A percentile compares a stretch with the other conserved stretches of the same genome.
Evolutionary conservation across 495 filamentous ascomycete genomes (phyloP).

Genomic region (Clavariopsis aquatica): DNA sequence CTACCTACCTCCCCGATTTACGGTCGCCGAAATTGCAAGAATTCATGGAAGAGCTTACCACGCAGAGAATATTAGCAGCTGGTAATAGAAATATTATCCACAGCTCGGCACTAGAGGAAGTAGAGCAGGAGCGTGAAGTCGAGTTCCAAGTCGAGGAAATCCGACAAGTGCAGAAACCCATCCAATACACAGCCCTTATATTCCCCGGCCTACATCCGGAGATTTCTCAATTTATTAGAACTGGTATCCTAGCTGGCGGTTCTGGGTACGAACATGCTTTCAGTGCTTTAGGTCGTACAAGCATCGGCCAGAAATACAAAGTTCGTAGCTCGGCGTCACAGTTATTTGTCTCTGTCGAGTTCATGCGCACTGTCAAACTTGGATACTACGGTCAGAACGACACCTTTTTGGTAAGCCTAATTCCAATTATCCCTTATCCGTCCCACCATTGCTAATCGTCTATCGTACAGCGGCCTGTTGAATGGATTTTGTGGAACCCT

Average conservation of each 20-base stretch:
- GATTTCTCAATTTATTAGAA: slow-evolving; percentile 47
- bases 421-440: background rate
- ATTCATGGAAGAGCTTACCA: slow-evolving; percentile 40
- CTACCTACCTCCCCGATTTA: background rate
- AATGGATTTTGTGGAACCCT: slow-evolving; percentile 54
- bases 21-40: slow-evolving; percentile 6
- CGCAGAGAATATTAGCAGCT: slow-evolving; percentile 32
- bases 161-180: slow-evolving; percentile 50
- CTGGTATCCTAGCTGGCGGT: slow-evolving; percentile 33
- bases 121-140: slow-evolving; percentile 56
- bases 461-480: slow-evolving; percentile 45
- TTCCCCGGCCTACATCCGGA: slow-evolving; percentile 46
- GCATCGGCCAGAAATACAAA: slow-evolving; percentile 1
- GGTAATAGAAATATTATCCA: slow-evolving; percentile 44
- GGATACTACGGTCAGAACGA: slow-evolving; percentile 35
- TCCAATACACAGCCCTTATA: slow-evolving; percentile 36
- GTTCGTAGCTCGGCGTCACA: slow-evolving; percentile 22
- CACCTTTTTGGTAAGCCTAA: slow-evolving; percentile 39
- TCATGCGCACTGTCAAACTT: slow-evolving; percentile 40
- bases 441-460: background rate
- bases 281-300: background rate
- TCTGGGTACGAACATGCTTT: slow-evolving; percentile 7
- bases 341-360: slow-evolving; percentile 49
- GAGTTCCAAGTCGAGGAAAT: slow-evolving; percentile 54
- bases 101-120: slow-evolving; percentile 53